Conservation (phyloP, 2,329 filamentous ascomycete species). For the Colletotrichum chrysophilum region DNA sequence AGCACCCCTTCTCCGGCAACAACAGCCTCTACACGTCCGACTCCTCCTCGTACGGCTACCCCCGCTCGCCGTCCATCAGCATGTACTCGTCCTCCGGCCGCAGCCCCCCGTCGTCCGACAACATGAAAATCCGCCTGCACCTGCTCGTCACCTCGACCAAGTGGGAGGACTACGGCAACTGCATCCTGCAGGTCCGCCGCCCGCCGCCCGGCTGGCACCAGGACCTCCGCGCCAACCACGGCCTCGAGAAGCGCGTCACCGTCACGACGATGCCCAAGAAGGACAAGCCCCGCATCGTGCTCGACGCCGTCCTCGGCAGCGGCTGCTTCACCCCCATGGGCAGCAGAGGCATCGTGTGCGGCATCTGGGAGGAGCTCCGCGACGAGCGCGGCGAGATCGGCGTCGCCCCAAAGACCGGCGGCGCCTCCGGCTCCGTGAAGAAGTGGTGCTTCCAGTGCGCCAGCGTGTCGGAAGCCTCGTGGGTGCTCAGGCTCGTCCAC, state of each 20-base stretch:
- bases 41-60: constrained; percentile 54
- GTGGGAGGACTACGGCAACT: constrained; percentile 92
- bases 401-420: constrained; percentile 55
- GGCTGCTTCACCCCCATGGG: constrained; percentile 86
- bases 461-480: constrained; percentile 56
- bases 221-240: constrained; percentile 64
- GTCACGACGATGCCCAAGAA: constrained; percentile 75
- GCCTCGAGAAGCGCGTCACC: constrained; percentile 84
- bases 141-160: constrained; percentile 76
- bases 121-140: constrained; percentile 87
- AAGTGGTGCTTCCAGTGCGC: constrained; percentile 70
- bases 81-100: constrained; percentile 55
- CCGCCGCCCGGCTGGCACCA: constrained; percentile 68
- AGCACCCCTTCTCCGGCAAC: constrained; percentile 52
- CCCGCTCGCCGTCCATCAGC: constrained; percentile 63
- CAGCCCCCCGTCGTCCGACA: constrained; percentile 70
- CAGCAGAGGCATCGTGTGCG: constrained; percentile 85
- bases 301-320: constrained; percentile 86
- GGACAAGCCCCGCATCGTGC: constrained; percentile 64
- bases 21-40: constrained; percentile 68
- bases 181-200: constrained; percentile 79
- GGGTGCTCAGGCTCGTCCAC: constrained; percentile 62
- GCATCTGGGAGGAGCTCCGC: constrained; percentile 81
- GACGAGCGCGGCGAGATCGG: constrained; percentile 64
- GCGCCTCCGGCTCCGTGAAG: constrained; percentile 59